Base-by-base conservation (phyloP, 1,139 yeast genomes). In the Hansenula sp. region DNA sequence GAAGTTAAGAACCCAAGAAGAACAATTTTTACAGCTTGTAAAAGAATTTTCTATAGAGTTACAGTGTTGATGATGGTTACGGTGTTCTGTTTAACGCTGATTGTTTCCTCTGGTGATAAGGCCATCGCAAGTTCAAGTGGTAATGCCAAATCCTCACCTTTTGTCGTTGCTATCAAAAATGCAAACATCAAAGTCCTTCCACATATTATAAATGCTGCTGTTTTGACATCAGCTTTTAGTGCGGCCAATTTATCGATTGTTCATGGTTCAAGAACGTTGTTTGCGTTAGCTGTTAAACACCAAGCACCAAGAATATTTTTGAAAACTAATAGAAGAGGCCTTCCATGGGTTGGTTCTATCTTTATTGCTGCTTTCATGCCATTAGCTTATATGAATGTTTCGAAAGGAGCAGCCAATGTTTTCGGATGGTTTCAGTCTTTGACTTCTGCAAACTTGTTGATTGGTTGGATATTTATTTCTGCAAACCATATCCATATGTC, bases 1-100 rank as follows among this genome's bases (percentile, higher is more conserved):
- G 79, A 75, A 55, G 67, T 72, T 29, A 49, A 63, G 47, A 62
- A 70, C 49, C 77, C 77, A 33, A 64, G 79, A 57, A 62, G 69
- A 42, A 65, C 70, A 38, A 66, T 74, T 13, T 68, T 68, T 41
- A 63, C 63, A 36, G 77, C 79, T 11, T 67, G 33, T 31, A 31
- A 31, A 16, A 31, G 33, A 31, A 31, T 31, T 31, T 31, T 31
- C 21, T 31, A 31, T 13, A 31, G 33, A 31, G 33, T 31, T 4
- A 16, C 72, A 17, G 51, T 64, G 37, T 63, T 75, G 52, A 74
- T 73, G 58, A 52, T 73, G 43, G 44, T 62, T 9, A 66, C 74
- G 15, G 64, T 75, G 10, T 61, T 74, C 27, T 60, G 70, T 31
- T 64, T 75, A 43, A 65, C 72, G 36, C 63, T 74, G 48, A 66